A percentile compares a stretch with the other conserved stretches of the same genome.
phyloP scores from a whole-genome alignment of 495 filamentous ascomycete species.

The Ramalina intermedia region DNA sequence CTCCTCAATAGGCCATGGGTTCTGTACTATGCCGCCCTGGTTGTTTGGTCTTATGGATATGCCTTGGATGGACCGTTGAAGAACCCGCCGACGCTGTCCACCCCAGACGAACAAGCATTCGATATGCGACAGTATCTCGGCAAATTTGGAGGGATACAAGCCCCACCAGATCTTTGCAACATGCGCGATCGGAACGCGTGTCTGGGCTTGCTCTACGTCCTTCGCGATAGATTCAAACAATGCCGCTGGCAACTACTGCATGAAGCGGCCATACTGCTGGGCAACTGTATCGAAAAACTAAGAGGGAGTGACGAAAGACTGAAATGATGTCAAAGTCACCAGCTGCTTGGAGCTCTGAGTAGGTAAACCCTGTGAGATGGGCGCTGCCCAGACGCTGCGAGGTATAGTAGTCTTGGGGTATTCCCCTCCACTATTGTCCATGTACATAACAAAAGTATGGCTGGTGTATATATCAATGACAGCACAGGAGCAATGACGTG shows the following conservation, averaged over 20 bases:
- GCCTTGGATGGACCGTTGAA: conserved; percentile 71
- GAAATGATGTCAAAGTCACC: neutral
- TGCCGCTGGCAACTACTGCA: conserved; percentile 85
- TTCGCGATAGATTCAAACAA: conserved; percentile 66
- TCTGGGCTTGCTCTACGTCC: conserved; percentile 65
- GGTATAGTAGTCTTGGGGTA: too few species aligned
- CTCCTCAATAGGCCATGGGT: conserved; percentile 92
- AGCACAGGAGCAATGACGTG: neutral
- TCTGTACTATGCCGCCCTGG: conserved; percentile 82
- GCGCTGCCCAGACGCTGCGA: too few species aligned
- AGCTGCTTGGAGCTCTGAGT: too few species aligned
- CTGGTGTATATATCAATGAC: too few species aligned
- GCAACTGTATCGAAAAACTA: conserved; percentile 61
- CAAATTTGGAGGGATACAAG: conserved; percentile 56
- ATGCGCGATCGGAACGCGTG: conserved; percentile 71
- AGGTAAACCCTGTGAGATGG: too few species aligned
- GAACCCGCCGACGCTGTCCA: conserved; percentile 34
- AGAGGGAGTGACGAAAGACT: conserved; percentile 7
- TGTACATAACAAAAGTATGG: too few species aligned
- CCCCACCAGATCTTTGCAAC: conserved; percentile 65
- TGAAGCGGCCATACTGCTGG: conserved; percentile 68
- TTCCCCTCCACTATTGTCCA: too few species aligned
- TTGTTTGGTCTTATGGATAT: conserved; percentile 91
- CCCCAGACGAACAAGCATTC: conserved; percentile 47
- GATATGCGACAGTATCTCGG: conserved; percentile 72